These are phyloP conservation scores for Penicillium sp. DNA, from an alignment of 2,329 filamentous ascomycete species.

Conservation along the genomic window DNA sequence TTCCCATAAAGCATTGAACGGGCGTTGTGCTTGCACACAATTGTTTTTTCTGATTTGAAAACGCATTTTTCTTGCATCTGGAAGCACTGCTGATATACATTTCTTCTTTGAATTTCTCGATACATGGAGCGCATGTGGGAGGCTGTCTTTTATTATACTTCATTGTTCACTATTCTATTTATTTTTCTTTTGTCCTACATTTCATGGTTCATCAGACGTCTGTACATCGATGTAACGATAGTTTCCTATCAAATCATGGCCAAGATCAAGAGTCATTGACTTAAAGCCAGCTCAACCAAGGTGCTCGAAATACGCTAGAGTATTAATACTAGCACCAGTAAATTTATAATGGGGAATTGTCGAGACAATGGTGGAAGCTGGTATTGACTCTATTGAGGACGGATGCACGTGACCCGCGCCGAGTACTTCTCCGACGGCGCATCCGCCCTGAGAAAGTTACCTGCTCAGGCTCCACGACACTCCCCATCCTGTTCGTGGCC, in stretches of 20 bases:
- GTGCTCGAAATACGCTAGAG: no score
- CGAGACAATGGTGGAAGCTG: no score
- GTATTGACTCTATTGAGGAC: no score
- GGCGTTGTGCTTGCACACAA: constrained; percentile 13
- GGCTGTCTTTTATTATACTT: constrained; percentile 3
- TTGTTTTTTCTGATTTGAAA: constrained; percentile 5
- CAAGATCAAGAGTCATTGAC: not conserved
- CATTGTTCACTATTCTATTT: not conserved
- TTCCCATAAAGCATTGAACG: constrained; percentile 12
- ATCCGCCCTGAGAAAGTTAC: not conserved
- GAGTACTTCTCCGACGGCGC: not conserved
- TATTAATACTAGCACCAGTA: no score
- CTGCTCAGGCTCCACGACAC: not conserved
- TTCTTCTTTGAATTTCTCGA: constrained; percentile 3
- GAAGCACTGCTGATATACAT: constrained; percentile 1
- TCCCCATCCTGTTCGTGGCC: not conserved
- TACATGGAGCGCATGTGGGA: constrained; percentile 12
- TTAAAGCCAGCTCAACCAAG: no score
- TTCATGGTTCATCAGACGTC: not conserved
- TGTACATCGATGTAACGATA: not conserved
- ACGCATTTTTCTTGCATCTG: constrained; percentile 11
- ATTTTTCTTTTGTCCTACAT: constrained; percentile 1
- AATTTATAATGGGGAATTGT: no score
- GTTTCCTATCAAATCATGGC: not conserved
- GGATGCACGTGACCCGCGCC: constrained; percentile 9